Conservation (phyloP, 345 rosid species). For the Salix exigua region DNA sequence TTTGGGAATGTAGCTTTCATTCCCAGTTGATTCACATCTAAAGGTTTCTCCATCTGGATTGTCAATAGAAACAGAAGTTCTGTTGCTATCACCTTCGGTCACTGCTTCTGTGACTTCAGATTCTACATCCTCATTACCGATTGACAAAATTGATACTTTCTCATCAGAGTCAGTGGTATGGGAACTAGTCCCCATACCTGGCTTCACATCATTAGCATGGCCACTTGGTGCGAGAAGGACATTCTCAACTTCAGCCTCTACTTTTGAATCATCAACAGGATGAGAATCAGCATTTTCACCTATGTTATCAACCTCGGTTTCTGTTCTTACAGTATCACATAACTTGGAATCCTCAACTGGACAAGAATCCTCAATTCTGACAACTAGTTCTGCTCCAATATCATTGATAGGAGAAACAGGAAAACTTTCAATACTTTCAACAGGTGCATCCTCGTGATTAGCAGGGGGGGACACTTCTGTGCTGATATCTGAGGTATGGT, state of each 20-base stretch:
- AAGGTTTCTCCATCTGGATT: slow-evolving; percentile 5
- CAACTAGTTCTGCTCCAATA: slow-evolving; percentile 12
- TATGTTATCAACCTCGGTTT: slow-evolving; percentile 11
- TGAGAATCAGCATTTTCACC: slow-evolving; percentile 9
- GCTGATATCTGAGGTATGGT: slow-evolving; percentile 21
- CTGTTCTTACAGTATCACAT: slow-evolving; percentile 3
- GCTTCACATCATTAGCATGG: slow-evolving; percentile 4
- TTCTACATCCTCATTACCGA: slow-evolving; percentile 5
- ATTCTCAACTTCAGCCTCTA: slow-evolving; percentile 17
- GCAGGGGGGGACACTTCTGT: slow-evolving; percentile 11
- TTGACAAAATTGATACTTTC: slow-evolving; percentile 15
- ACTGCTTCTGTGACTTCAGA: slow-evolving; percentile 8
- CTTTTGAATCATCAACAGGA: slow-evolving; percentile 6
- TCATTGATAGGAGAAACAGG: slow-evolving; percentile 9
- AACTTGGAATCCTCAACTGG: background rate
- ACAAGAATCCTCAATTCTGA: slow-evolving; percentile 7
- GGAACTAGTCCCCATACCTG: slow-evolving; percentile 14
- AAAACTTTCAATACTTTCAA: slow-evolving; percentile 17
- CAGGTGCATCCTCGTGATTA: slow-evolving; percentile 18
- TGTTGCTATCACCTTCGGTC: background rate
- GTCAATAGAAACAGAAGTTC: slow-evolving; percentile 2
- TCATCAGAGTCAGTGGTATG: slow-evolving; percentile 10
- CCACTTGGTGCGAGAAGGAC: slow-evolving; percentile 21
- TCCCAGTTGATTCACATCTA: slow-evolving; percentile 14
- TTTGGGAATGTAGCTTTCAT: slow-evolving; percentile 9